These are phyloP conservation scores for Phytophthora nicotianae DNA, from an alignment of 352 stramenopile species.

Conservation along the genomic window DNA sequence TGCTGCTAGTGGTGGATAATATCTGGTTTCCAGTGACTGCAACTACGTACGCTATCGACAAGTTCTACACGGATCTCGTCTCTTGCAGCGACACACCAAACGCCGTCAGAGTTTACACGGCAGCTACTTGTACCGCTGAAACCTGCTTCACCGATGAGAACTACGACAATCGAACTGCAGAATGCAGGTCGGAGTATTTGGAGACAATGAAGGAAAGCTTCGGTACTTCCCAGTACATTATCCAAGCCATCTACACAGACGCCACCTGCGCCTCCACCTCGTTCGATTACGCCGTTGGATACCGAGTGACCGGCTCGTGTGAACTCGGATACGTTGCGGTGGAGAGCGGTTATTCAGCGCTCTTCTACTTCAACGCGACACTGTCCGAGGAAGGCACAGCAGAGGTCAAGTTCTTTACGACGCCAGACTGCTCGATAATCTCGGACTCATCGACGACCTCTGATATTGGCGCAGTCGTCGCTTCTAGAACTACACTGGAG, in stretches of 20 bases:
- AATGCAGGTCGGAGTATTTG: background rate
- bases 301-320: background rate
- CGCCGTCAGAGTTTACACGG: background rate
- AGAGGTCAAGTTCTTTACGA: background rate
- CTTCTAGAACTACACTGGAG: background rate
- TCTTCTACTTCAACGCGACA: background rate
- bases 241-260: background rate
- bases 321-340: background rate
- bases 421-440: conserved; percentile 1
- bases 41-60: background rate
- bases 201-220: background rate
- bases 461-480: background rate
- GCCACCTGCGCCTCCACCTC: background rate
- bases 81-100: background rate
- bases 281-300: background rate
- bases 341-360: background rate
- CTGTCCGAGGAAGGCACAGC: background rate
- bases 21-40: background rate
- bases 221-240: background rate
- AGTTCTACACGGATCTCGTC: background rate
- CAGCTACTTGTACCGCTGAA: background rate
- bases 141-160: background rate
- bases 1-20: background rate
- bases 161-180: background rate
- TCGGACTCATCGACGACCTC: background rate